Evolutionary conservation across 169 alveolate genomes (phyloP), one percentile per base, ranked within the genome.

Genomic region (Plasmodium gonderi): DNA sequence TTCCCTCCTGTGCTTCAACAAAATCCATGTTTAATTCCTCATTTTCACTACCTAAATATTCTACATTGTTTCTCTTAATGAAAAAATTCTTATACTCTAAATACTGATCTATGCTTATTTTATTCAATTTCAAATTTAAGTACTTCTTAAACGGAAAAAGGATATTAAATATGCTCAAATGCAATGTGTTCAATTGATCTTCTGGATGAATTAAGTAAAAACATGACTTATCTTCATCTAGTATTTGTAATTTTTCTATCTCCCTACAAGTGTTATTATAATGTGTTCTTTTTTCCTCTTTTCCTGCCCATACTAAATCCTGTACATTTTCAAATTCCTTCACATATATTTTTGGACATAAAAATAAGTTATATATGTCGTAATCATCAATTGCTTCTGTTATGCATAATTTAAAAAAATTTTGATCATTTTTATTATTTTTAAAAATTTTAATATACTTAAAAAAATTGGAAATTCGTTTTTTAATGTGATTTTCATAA

Each of bases 401-500:
- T 12, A 90, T 64, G 51, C 78, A 90, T 31, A 23, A 90, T 23
- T 64, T 36, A 44, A 90, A 77, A 69, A 79, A 69, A 33, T 69
- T 64, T 14, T 20, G 29, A n/a, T 90, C 74, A 33, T 36, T 72
- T 11, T 64, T 11, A 38, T 78, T 75, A 9, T 75, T 76, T 49
- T 79, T 76, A 72, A 47, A 79, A 12, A 78, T 68, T 64, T 80
- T 23, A 36, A 78, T 64, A 49, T 36, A 90, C 51, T 54, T 64
- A 75, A 87, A 87, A 91, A 49, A 49, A 11, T 64, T 51, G 20
- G 77, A 54, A 78, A 95, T 44, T n/a, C 91, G 51, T 36, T 91
- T 94, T 47, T 81, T 69, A 33, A 95, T 47, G 40, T 82, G 69
- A 42, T 92, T 79, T 38, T 95, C 95, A 74, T 91, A 95, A 82